Evolutionary conservation across 106 monocot genomes (phyloP), one percentile per base, ranked within the genome.

Genomic region (Allium sativum): DNA sequence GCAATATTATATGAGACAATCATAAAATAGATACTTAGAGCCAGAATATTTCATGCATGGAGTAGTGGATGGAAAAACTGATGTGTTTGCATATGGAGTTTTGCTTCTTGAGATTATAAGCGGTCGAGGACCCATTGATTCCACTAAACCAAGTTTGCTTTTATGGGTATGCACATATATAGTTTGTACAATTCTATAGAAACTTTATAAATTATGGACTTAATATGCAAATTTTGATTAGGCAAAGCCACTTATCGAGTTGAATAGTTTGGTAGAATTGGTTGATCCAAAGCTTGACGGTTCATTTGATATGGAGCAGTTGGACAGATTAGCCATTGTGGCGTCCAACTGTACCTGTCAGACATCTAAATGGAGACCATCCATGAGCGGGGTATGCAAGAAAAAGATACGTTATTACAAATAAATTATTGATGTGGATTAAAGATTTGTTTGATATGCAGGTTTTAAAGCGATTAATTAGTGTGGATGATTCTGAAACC

Each of bases 11-110:
- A 31, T 31, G 31, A 5, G 12, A 46, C 20, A 61, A 10, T 65
- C 15, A 50, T 20, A 18, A 16, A 68, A 31, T 80, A 88, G 88
- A 53, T 88, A 88, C 18, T 65, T 88, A 48, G 83, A 83, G 52
- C 88, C 88, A 16, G 88, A 88, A 53, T 83, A 83, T 66, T 83
- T 88, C 79, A 88, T 83, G 88, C 77, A 88, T 45, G 88, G 83
- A 21, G 77, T 88, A 10, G 83, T 87, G 12, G 88, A 88, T 72
- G 83, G 83, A 67, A 83, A 88, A 51, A 88, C 88, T 0, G 88
- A 88, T 51, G 77, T 88, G 1, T 88, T 77, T 56, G 87, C 83
- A 40, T 88, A 80, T 62, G 87, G 87, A 0, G 77, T 88, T 53
- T 58, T 88, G 48, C 59, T 88, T 7, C 56, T 88, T 48, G 88